Evolutionary conservation across 164 flowering plant species (phyloP).

Genomic region (Chloranthus sessilifolius): DNA sequence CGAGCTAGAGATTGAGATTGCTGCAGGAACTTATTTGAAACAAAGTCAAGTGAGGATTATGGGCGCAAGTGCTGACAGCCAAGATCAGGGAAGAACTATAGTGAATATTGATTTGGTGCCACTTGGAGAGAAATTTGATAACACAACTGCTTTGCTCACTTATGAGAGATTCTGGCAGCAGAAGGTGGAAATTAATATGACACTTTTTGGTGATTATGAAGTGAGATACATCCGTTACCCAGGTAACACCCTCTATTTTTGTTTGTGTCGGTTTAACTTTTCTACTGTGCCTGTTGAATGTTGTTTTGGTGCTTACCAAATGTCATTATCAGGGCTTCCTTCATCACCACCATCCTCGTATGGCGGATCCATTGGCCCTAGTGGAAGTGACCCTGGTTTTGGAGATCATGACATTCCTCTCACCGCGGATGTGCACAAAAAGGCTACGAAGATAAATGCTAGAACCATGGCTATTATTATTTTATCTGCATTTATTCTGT

Average conservation of each 20-base stretch:
- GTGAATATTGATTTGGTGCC: slow-evolving; percentile 89
- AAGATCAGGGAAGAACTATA: slow-evolving; percentile 68
- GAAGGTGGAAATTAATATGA: slow-evolving; percentile 61
- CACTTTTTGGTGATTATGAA: slow-evolving; percentile 82
- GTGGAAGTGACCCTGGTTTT: slow-evolving; percentile 28
- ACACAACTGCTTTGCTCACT: slow-evolving; percentile 78
- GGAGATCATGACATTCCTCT: slow-evolving; percentile 53
- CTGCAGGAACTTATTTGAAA: slow-evolving; percentile 73
- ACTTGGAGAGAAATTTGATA: slow-evolving; percentile 91
- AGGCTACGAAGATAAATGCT: slow-evolving; percentile 49
- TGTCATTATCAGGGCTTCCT: slow-evolving; percentile 55
- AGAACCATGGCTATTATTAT: slow-evolving; percentile 59
- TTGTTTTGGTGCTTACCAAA: slow-evolving; percentile 11
- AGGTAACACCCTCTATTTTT: slow-evolving; percentile 37
- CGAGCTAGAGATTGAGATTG: slow-evolving; percentile 86
- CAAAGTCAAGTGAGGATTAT: slow-evolving; percentile 90
- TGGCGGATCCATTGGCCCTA: slow-evolving; percentile 34
- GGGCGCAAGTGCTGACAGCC: slow-evolving; percentile 83
- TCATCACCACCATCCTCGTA: slow-evolving; percentile 46
- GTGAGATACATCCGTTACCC: slow-evolving; percentile 60
- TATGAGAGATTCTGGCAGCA: slow-evolving; percentile 70
- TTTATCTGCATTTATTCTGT: slow-evolving; percentile 64
- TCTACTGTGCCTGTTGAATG: too few relatives aligned
- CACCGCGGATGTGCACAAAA: slow-evolving; percentile 54
- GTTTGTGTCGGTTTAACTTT: not conserved